Conservation (phyloP, 2,329 filamentous ascomycete genomes). For the Claviceps digitariae region DNA sequence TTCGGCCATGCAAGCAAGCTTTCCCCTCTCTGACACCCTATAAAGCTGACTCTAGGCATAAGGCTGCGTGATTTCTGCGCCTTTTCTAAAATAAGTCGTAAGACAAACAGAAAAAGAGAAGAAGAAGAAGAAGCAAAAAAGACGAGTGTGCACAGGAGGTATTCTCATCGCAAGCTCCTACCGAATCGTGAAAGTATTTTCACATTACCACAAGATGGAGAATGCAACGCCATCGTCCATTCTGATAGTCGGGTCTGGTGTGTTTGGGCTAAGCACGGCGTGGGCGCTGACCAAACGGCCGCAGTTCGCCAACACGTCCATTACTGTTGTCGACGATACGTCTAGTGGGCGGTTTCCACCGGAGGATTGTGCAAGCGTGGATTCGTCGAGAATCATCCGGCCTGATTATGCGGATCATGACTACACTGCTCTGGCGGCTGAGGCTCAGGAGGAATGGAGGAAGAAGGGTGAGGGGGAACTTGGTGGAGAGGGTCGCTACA, state of each 20-base stretch:
- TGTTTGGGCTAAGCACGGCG: slow-evolving; percentile 49
- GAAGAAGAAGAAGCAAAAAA: too few species aligned
- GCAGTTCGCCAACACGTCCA: slow-evolving; percentile 35
- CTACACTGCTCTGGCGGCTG: slow-evolving; percentile 60
- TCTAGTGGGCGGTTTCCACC: slow-evolving; percentile 43
- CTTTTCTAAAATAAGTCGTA: too few species aligned
- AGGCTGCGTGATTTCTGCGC: too few species aligned
- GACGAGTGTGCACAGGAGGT: too few species aligned
- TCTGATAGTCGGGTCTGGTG: slow-evolving; percentile 56
- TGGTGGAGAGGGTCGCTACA: slow-evolving; percentile 53
- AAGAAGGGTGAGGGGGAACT: slow-evolving; percentile 39
- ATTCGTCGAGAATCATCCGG: slow-evolving; percentile 50
- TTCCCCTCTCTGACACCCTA: background rate
- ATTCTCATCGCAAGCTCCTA: background rate
- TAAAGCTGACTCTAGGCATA: background rate
- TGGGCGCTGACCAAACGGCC: slow-evolving; percentile 53
- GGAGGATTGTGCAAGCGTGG: slow-evolving; percentile 45
- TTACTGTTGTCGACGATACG: slow-evolving; percentile 45
- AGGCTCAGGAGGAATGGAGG: slow-evolving; percentile 59
- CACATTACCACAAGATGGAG: slow-evolving; percentile 13
- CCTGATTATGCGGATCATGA: slow-evolving; percentile 69
- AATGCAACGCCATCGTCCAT: slow-evolving; percentile 31
- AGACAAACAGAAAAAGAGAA: background rate
- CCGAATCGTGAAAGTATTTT: background rate
- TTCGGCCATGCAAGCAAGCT: background rate